Evolutionary conservation across 305 asterid species (phyloP), one percentile per base, ranked within the genome.

Genomic region (Striga hermonthica): DNA sequence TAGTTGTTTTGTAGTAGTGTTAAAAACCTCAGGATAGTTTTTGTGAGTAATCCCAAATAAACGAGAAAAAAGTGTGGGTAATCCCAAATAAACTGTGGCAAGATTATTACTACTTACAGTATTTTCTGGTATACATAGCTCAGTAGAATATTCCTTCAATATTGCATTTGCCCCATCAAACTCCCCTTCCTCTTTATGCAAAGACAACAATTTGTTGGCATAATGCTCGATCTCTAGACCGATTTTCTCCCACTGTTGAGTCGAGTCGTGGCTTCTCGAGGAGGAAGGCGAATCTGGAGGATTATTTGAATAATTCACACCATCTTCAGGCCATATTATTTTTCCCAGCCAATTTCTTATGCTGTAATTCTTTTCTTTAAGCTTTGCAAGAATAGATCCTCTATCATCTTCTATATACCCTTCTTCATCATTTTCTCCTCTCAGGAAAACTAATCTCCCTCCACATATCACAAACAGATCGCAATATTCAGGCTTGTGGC

Each of bases 401-500:
- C 72, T 49, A 45, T 81, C 89, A 48, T 84, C 82, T 47, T 81
- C 86, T 38, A 81, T 31, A 12, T 76, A 34, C 38, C 82, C 84
- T n/a, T 75, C 84, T 10, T 75, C 84, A 2, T 69, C 70, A 5
- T 78, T 69, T 68, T 71, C 82, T 58, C 84, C 89, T 75, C 78
- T 81, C 5, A 86, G 60, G 55, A 61, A 77, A 65, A 86, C 80
- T 58, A 72, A 40, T 49, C 76, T 79, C 38, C 96, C 96, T 50
- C 80, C 81, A 69, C 76, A 69, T 12, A 84, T 66, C 39, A 86
- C 72, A 69, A 68, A 84, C 56, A 86, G 52, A 64, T 86, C 82
- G 50, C 94, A 86, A 61, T 28, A 84, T 40, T 62, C 75, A 14
- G 96, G 90, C 69, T 86, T 88, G n/a, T 81, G 75, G n/a, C 75